Conservation (phyloP, 1,284 basidiomycete species). For the Ustilago cynodontis region DNA sequence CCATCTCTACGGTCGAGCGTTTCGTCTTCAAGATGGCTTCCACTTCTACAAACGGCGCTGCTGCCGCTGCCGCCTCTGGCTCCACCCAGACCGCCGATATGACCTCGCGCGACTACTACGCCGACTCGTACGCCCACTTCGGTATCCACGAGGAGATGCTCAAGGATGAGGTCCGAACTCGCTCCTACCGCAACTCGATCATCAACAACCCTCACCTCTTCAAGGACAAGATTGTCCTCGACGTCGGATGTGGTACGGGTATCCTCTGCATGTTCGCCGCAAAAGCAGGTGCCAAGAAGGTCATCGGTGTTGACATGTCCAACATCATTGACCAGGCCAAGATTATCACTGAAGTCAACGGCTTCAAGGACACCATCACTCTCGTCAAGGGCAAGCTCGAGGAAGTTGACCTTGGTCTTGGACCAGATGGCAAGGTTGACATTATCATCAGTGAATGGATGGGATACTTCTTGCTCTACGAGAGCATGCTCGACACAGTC, state of each 20-base stretch:
- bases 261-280: constrained; percentile 99
- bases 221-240: constrained; percentile 81
- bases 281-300: constrained; percentile 94
- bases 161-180: constrained; percentile 95
- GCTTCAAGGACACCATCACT: constrained; percentile 91
- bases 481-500: constrained; percentile 99
- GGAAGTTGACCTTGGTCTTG: constrained; percentile 76
- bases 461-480: constrained; percentile 85
- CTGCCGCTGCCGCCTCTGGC: constrained; percentile 28
- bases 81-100: constrained; percentile 53
- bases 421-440: constrained; percentile 74
- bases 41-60: constrained; percentile 46
- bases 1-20: neutral
- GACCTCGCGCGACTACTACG: constrained; percentile 68
- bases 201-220: constrained; percentile 95
- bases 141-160: constrained; percentile 83
- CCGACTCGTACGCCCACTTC: constrained; percentile 70
- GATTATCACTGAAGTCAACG: constrained; percentile 96
- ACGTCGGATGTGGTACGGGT: constrained; percentile 98
- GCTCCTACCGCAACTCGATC: constrained; percentile 94
- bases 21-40: constrained; percentile 48
- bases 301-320: constrained; percentile 92
- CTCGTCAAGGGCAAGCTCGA: constrained; percentile 99
- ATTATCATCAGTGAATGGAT: constrained; percentile 99
- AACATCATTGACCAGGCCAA: constrained; percentile 99